Base-by-base conservation (phyloP, 2,329 filamentous ascomycete species). In the Pseudodiploospora longispora region DNA sequence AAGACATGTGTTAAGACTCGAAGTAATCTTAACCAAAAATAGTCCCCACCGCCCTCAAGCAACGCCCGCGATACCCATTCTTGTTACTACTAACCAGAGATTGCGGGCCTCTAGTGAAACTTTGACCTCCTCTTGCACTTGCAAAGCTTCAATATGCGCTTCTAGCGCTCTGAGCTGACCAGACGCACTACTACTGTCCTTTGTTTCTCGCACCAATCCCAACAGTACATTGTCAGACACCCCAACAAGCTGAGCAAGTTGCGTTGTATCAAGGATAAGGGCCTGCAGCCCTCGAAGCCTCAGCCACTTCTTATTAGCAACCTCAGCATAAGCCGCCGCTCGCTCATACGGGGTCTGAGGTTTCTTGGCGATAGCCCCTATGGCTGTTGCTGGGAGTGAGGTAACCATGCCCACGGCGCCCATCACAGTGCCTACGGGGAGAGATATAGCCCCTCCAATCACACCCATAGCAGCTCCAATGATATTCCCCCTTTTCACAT, bases 261-360 rank as follows among this genome's bases (percentile, higher is more conserved):
- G 57, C 0, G 50, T 47, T 1, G 60, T 56, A n/a, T 66, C 63
- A 4, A 69, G 40, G 27, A 72, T 31, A 6, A 50, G 53, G 0
- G 66, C 66, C 7, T 63, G 52, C 3, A 73, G 51, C 0, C 68
- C 65, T 4, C 70, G 56, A 12, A 53, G 50, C 10, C 57, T 48
- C 8, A 74, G 48, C 70, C 69, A 74, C 43, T 72, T 59, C 37
- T 55, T 53, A 41, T 71, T 72, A 1, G 67, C 69, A 1, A 67
- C 67, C 4, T 57, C 55, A 0, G 64, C 53, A 40, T 73, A 74
- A 0, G 65, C 65, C 4, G 58, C 55, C 0, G 68, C 69, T 7
- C 71, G 54, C 47, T 70, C 63, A 2, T 60, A 55, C 0, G 69
- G 62, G 0, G 69, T 69, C 50, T 61, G 61, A 1, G 70, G 69